Base-by-base conservation (phyloP, 179 eudicot genomes). In the Beta macrorhiza region DNA sequence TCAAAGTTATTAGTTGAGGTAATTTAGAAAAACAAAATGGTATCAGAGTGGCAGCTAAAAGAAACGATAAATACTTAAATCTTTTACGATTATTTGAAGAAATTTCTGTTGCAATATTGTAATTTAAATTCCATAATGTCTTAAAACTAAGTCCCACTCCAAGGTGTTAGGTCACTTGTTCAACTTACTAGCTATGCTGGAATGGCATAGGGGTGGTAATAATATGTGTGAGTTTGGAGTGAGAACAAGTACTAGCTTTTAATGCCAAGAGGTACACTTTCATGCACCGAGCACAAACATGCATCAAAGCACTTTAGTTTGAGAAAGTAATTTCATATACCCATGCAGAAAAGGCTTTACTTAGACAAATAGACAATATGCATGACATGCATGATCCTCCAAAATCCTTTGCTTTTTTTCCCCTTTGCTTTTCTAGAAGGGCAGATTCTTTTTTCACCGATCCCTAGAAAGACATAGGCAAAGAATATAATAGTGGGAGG, bases 361-460 rank as follows among this genome's bases (percentile, higher is more conserved):
- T 53, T 52, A 25, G 76, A 73, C 76, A 73, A 73, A 52, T 73
- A 72, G 75, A 20, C 16, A 22, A 32, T 9, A 71, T 72, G 67
- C 74, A 81, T 74, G 72, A 80, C 52, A 51, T 77, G 44, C 32
- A 77, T 58, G 73, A 77, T 70, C 72, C 76, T 71, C 56, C 0
- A 20, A 62, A 19, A 53, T 53, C 83, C 78, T 72, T 71, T 53
- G 61, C 44, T 72, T 20, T 72, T 51, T 10, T 14, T 29, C 25
- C 13, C 59, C 44, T 25, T 76, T 71, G 79, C 83, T 84, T 84
- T 84, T 84, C 83, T 80, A 64, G 71, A 76, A 76, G 75, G 42
- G 9, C 8, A 42, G 37, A 84, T 77, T 76, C 77, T 74, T 80
- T 84, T 84, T 82, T 80, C 83, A 84, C 81, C 86, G 76, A 71